Evolutionary conservation across 2,329 filamentous ascomycete species (phyloP), one percentile per base, ranked within the genome.

Genomic region (Phialemonium atrogriseum): DNA sequence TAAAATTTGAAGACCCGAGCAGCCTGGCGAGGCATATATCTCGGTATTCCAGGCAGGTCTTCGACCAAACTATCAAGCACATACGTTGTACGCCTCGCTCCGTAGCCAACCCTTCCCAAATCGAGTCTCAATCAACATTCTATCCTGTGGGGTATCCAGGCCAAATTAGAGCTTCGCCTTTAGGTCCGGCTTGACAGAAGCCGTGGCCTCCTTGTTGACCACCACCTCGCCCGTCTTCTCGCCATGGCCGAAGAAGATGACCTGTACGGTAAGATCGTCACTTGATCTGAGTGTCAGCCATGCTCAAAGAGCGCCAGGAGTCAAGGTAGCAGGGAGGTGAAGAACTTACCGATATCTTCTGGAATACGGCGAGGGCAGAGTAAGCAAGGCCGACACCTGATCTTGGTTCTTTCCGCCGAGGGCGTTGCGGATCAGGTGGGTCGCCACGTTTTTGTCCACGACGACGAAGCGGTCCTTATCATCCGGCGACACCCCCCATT

Each of bases 251-350:
- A 98, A 98, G 70, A 98, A 98, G 51, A 98, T 94, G 39, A 98
- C 91, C 57, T 98, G 86, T 11, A 98, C 89, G 0, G 91, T 98
- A 41, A 98, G 64, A 54, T 98, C 91, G 53, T 98, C 91, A 45
- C 86, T 89, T n/a, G 38, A 3, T 22, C 26, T 38, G 17, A 33
- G n/a, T 33, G 27, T 47, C 28, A n/a, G 38, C 47, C 35, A 44
- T 32, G 10, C 31, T 17, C 24, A 44, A 23, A 33, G 35, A 41
- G 26, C 22, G 16, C 13, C 32, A 12, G n/a, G 28, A 27, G 11
- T n/a, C 14, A 36, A 9, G 2, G 11, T 12, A 14, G 24, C 16
- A 23, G 5, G 17, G 17, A 13, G 28, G n/a, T 4, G 19, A 25
- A n/a, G 17, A 33, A 55, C 68, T 51, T 68, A 88, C 84, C 89